Evolutionary conservation across 2,329 filamentous ascomycete genomes (phyloP).

Genomic region (Dendrostoma leiphaemia): DNA sequence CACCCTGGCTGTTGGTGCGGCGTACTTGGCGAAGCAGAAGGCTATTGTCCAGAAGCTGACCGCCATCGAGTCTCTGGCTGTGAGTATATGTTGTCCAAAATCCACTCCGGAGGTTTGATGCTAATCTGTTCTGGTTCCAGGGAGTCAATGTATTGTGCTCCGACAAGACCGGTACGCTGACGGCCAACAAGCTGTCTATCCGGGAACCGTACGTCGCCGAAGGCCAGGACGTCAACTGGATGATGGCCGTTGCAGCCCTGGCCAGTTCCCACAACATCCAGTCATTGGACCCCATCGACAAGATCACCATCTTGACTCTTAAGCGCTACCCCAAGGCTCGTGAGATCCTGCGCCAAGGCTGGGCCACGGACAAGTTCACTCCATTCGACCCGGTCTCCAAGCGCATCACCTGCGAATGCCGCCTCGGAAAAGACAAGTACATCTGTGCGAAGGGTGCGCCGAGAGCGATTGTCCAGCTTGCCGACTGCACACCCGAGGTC

Average conservation of each 20-base stretch:
- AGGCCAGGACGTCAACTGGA: constrained; percentile 78
- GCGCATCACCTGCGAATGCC: constrained; percentile 70
- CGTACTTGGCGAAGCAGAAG: constrained; percentile 74
- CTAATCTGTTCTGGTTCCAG: background rate
- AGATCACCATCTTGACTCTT: constrained; percentile 73
- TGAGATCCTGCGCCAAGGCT: constrained; percentile 72
- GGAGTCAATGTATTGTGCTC: constrained; percentile 79
- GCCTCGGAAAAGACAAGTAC: constrained; percentile 68
- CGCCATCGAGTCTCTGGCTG: constrained; percentile 71
- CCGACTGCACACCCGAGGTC: constrained; percentile 64
- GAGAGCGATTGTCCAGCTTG: constrained; percentile 70
- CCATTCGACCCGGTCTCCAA: constrained; percentile 79
- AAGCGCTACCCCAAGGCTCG: constrained; percentile 75
- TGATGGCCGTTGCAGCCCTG: constrained; percentile 77
- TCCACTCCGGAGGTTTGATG: too few species aligned
- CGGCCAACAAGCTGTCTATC: constrained; percentile 72
- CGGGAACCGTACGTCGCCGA: constrained; percentile 75
- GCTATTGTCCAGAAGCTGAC: constrained; percentile 79
- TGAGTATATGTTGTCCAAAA: background rate
- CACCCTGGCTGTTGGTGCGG: constrained; percentile 73
- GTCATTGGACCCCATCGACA: constrained; percentile 76
- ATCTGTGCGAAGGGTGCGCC: constrained; percentile 76
- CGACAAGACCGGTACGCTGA: constrained; percentile 78
- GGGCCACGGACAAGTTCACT: constrained; percentile 75
- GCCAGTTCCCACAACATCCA: constrained; percentile 78